A percentile compares a stretch with the other conserved stretches of the same genome.
phyloP scores from a whole-genome alignment of 805 yeast genomes.

The Pichia pseudocactophila region DNA sequence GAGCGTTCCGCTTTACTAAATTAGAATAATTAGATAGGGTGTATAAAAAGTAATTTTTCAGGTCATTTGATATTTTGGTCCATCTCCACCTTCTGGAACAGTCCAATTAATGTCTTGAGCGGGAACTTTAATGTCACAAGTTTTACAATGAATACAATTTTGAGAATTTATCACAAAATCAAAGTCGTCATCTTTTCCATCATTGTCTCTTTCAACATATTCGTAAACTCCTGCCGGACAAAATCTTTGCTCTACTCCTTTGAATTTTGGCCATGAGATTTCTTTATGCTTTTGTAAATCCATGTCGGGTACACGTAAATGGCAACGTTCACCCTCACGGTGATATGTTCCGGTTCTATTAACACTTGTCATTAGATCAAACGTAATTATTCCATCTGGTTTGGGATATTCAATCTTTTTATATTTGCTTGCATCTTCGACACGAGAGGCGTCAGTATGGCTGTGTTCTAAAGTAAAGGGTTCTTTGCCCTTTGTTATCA shows the following conservation, averaged over 20 bases:
- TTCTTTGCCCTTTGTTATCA: constrained; percentile 66
- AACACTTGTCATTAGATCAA: constrained; percentile 90
- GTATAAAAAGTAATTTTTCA: constrained; percentile 5
- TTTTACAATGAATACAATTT: constrained; percentile 96
- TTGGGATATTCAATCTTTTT: constrained; percentile 82
- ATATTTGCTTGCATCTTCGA: constrained; percentile 57
- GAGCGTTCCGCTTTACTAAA: constrained; percentile 12
- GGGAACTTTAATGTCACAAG: constrained; percentile 96
- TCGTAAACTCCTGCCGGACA: constrained; percentile 99
- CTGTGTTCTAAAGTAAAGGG: constrained; percentile 80
- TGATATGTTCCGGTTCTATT: constrained; percentile 95
- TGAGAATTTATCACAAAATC: constrained; percentile 91
- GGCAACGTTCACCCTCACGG: constrained; percentile 89
- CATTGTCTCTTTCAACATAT: constrained; percentile 39
- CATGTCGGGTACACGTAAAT: constrained; percentile 61
- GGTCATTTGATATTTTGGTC: constrained; percentile 90
- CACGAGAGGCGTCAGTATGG: constrained; percentile 61
- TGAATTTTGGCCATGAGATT: constrained; percentile 59
- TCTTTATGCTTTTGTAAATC: constrained; percentile 59
- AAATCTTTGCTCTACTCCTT: constrained; percentile 86
- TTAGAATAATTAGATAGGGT: background rate
- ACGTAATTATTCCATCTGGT: constrained; percentile 89
- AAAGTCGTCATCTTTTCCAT: constrained; percentile 56
- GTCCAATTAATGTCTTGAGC: constrained; percentile 91
- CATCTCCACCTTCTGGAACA: constrained; percentile 99